phyloP scores from a whole-genome alignment of 2,329 filamentous ascomycete species.

The Sporothrix phasma region DNA sequence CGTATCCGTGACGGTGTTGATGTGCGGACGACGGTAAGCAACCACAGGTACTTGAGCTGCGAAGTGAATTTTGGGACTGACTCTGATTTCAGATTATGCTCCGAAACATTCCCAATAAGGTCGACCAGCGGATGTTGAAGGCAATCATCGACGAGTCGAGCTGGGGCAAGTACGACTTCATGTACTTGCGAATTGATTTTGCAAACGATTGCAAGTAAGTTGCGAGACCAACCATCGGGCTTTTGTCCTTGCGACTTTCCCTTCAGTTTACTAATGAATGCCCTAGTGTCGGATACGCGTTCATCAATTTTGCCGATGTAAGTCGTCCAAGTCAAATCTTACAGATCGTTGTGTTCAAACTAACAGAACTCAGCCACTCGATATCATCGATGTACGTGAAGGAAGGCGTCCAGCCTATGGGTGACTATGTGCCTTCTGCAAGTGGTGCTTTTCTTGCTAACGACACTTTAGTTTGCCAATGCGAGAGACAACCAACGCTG shows the following conservation, averaged over 20 bases:
- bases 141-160: conserved; percentile 67
- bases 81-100: conserved; percentile 65
- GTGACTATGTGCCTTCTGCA: not conserved
- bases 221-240: too few relatives aligned
- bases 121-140: conserved; percentile 70
- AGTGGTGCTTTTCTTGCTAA: not conserved
- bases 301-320: conserved; percentile 86
- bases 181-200: conserved; percentile 88
- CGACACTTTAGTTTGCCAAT: conserved; percentile 53
- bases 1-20: conserved; percentile 57
- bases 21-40: conserved; percentile 62
- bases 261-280: conserved; percentile 21
- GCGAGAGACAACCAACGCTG: conserved; percentile 62
- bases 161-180: conserved; percentile 81
- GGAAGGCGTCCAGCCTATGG: not conserved
- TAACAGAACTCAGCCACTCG: conserved; percentile 44
- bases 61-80: not conserved
- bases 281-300: conserved; percentile 86
- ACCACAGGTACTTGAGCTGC: not conserved
- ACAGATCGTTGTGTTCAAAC: not conserved
- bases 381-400: conserved; percentile 57
- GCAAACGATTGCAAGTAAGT: conserved; percentile 73
- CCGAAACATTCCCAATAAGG: conserved; percentile 87
- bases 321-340: conserved; percentile 27
- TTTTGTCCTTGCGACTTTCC: not conserved